Evolutionary conservation across 176 grass and related monocot genomes (phyloP).

Genomic region (Hsuehochloa calcarea): DNA sequence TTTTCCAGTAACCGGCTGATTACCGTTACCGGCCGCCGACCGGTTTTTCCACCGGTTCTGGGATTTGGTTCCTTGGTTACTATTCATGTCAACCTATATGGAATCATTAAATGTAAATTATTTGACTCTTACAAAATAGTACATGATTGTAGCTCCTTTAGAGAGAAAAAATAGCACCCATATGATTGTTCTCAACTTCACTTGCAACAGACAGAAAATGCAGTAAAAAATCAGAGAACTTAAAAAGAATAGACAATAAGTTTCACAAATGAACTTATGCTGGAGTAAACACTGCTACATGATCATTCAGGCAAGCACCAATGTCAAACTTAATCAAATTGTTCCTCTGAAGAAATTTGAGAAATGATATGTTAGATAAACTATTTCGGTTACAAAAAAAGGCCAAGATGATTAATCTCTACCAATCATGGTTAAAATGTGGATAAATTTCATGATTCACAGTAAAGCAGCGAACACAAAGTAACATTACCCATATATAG

Average conservation of each 20-base stretch:
- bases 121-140: neutral
- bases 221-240: neutral
- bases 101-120: neutral
- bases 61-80: too few relatives aligned
- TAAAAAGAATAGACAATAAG: neutral
- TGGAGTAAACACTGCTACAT: neutral
- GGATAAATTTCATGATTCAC: neutral
- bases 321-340: neutral
- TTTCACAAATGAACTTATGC: neutral
- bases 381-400: neutral
- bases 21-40: too few relatives aligned
- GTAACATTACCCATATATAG: conserved; percentile 62
- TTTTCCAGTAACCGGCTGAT: too few relatives aligned
- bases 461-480: neutral
- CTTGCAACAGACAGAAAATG: neutral
- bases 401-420: neutral
- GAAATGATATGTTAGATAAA: neutral
- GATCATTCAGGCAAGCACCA: neutral
- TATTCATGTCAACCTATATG: neutral
- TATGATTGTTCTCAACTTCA: conserved; percentile 1
- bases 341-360: neutral
- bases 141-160: neutral
- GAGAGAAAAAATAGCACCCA: neutral
- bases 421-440: neutral
- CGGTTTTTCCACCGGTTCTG: too few relatives aligned